Evolutionary conservation across 2,329 filamentous ascomycete species (phyloP), one percentile per base, ranked within the genome.

Genomic region (Phialophora chinensis): DNA sequence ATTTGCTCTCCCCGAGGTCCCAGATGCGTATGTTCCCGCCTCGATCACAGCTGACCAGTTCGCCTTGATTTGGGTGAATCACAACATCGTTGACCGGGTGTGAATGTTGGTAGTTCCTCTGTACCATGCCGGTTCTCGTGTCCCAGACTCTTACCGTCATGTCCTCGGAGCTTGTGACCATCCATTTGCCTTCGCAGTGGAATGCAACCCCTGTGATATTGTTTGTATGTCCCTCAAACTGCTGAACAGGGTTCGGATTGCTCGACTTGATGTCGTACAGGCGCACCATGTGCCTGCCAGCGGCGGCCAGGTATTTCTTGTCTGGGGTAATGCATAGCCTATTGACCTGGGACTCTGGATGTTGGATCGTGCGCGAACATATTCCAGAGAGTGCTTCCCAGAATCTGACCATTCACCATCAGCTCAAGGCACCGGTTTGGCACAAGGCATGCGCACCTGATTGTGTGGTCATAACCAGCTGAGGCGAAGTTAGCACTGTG

Each of bases 131-230:
- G 12, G 86, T 91, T 55, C 93, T 85, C 4, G 93, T 97, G 77
- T 97, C 94, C 93, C 93, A 97, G 70, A 97, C 96, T 84, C 96
- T 96, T 75, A 97, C 93, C 0, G 92, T 96, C 74, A 93, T 92
- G 76, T 99, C 95, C 79, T 99, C 95, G 55, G 92, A 96, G 78
- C 91, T 96, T 10, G 95, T 99, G 20, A 98, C 95, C 91, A 99
- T 97, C 95, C 95, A 99, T 81, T 99, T 99, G 11, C 94, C 93
- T 79, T 99, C 95, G 78, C 94, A 98, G 79, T 99, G 95, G 77
- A 99, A 99, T 11, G 93, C 93, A 55, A 99, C 91, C 52, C 95
- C 95, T 0, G 95, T 99, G 76, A 99, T 90, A 75, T 99, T 99
- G 72, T 90, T 92, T 12, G 92, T 95, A 80, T 99, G 95, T 50